Conservation (phyloP, 257 asterid genomes). For the Striga asiatica region DNA sequence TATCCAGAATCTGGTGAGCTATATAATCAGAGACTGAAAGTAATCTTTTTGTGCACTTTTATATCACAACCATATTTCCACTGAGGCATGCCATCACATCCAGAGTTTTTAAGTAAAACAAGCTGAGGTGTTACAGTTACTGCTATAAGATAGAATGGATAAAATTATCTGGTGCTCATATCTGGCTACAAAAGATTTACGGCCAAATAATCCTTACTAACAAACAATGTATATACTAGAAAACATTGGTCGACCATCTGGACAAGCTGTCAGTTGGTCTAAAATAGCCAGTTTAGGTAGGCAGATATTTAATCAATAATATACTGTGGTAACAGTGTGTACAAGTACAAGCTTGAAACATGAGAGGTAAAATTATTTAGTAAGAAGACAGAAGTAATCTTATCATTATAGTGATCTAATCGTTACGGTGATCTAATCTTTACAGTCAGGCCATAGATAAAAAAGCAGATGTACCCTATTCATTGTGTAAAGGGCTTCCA, state of each 20-base stretch:
- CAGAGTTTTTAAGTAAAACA: not conserved
- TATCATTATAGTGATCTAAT: not conserved
- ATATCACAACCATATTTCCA: too few relatives aligned
- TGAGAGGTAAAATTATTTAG: slow-evolving; percentile 9
- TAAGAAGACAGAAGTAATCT: too few relatives aligned
- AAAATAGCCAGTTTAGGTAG: not conserved
- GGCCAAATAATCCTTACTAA: not conserved
- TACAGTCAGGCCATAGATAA: slow-evolving; percentile 4
- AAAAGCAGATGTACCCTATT: slow-evolving; percentile 31
- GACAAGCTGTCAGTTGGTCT: not conserved
- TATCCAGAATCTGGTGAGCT: not conserved
- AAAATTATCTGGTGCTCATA: not conserved
- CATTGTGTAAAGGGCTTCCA: slow-evolving; percentile 70
- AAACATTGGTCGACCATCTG: not conserved
- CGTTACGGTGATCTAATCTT: not conserved
- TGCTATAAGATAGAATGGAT: slow-evolving; percentile 6
- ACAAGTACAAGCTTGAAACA: slow-evolving; percentile 10
- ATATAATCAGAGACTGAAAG: slow-evolving; percentile 5
- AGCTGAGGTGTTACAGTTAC: slow-evolving; percentile 8
- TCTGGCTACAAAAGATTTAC: not conserved
- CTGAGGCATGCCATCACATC: not conserved
- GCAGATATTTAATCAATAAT: not conserved
- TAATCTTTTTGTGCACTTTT: too few relatives aligned
- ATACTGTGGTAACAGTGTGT: not conserved
- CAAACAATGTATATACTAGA: not conserved